phyloP scores from a whole-genome alignment of 495 filamentous ascomycete species.

The Polyplosphaeria fusca region DNA sequence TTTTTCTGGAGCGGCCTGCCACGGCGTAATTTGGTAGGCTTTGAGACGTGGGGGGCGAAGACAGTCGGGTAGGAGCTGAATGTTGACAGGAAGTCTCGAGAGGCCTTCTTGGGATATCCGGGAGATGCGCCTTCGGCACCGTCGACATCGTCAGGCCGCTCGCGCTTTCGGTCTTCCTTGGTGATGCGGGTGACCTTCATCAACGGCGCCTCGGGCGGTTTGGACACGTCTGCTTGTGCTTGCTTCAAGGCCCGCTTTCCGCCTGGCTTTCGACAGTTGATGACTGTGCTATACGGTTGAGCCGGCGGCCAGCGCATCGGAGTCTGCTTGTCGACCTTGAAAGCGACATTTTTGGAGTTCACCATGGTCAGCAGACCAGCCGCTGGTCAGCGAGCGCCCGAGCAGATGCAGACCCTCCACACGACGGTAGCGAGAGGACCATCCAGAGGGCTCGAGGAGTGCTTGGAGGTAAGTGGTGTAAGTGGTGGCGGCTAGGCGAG shows the following conservation, averaged over 20 bases:
- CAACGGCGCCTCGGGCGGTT: slow-evolving; percentile 17
- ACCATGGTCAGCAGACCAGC: slow-evolving; percentile 27
- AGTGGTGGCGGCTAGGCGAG: not conserved
- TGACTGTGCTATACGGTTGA: slow-evolving; percentile 14
- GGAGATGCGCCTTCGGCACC: not conserved
- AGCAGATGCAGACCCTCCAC: not conserved
- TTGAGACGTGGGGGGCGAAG: not conserved
- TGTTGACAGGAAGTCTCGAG: not conserved
- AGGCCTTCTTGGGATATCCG: not conserved
- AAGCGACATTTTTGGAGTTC: slow-evolving; percentile 28
- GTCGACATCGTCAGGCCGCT: not conserved
- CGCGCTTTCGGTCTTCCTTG: not conserved
- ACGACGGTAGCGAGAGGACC: not conserved
- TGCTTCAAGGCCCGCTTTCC: slow-evolving; percentile 3
- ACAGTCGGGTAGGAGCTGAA: not conserved
- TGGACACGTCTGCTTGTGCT: too few relatives aligned
- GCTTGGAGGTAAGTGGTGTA: too few relatives aligned
- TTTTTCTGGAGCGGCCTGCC: slow-evolving; percentile 13
- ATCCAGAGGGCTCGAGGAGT: not conserved
- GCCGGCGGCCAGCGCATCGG: slow-evolving; percentile 4
- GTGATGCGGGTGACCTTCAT: not conserved
- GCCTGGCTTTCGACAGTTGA: slow-evolving; percentile 27
- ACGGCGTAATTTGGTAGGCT: slow-evolving; percentile 23
- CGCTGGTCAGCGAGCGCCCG: slow-evolving; percentile 7
- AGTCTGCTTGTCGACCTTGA: slow-evolving; percentile 28